Conservation (phyloP, 208 protist genomes). For the Wallacemonas sp. region DNA sequence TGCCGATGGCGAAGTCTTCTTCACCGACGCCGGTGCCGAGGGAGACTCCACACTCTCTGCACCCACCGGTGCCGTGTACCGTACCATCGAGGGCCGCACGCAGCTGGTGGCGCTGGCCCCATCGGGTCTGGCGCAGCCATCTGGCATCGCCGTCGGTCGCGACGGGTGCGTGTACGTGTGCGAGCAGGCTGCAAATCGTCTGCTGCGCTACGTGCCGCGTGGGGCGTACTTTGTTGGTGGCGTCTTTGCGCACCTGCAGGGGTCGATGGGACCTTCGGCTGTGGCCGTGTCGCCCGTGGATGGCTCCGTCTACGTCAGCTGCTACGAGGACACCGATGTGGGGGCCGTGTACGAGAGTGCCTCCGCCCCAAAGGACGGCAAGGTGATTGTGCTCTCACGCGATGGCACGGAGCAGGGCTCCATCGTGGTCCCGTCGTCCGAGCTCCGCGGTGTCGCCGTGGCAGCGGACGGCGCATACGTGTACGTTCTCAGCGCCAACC, state of each 20-base stretch:
- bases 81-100: conserved; percentile 42
- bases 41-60: conserved; percentile 61
- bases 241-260: conserved; percentile 65
- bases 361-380: conserved; percentile 30
- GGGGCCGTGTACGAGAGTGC: conserved; percentile 5
- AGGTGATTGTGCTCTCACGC: conserved; percentile 44
- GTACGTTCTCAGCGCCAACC: conserved; percentile 30
- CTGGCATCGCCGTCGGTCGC: conserved; percentile 43
- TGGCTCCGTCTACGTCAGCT: conserved; percentile 58
- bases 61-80: conserved; percentile 62
- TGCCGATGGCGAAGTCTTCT: conserved; percentile 52
- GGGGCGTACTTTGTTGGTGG: conserved; percentile 51
- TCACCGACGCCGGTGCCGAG: conserved; percentile 68
- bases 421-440: conserved; percentile 36
- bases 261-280: conserved; percentile 57
- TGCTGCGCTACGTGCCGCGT: conserved; percentile 61
- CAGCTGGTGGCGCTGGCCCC: conserved; percentile 62
- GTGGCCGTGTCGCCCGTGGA: conserved; percentile 47
- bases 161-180: conserved; percentile 63
- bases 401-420: conserved; percentile 41
- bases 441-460: conserved; percentile 50
- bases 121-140: conserved; percentile 47
- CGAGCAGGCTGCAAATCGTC: conserved; percentile 60
- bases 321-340: conserved; percentile 45
- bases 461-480: conserved; percentile 26